Percentiles rank a stretch among this genome's conserved stretches.
Evolutionary conservation across 805 yeast species (phyloP).

Genomic region (Komagataella populi): DNA sequence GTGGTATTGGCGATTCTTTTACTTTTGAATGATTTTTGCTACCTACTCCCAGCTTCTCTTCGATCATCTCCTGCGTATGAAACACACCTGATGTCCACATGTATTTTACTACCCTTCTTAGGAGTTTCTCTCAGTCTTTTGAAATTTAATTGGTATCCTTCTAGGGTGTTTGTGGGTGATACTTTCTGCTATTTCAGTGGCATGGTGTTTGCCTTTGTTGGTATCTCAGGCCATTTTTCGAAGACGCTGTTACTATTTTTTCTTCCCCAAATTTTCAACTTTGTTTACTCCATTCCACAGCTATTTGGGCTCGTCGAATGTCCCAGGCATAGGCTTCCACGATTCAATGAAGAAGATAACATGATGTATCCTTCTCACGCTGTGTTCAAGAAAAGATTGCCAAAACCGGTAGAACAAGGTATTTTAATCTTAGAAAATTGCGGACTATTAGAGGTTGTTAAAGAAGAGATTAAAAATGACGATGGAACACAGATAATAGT

Average conservation of each 20-base stretch:
- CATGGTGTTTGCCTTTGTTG: constrained; percentile 96
- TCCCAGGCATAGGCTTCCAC: constrained; percentile 91
- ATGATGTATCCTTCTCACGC: constrained; percentile 63
- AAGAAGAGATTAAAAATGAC: constrained; percentile 11
- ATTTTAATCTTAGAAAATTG: constrained; percentile 33
- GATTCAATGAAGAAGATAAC: constrained; percentile 53
- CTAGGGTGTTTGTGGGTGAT: constrained; percentile 92
- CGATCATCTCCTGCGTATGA: constrained; percentile 45
- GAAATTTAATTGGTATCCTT: constrained; percentile 81
- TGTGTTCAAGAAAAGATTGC: constrained; percentile 16
- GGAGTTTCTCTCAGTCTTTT: constrained; percentile 74
- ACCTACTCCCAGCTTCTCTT: constrained; percentile 27
- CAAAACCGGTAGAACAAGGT: constrained; percentile 19
- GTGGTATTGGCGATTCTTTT: constrained; percentile 62
- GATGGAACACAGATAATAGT: constrained; percentile 10
- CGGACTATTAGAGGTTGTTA: constrained; percentile 31
- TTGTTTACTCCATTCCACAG: constrained; percentile 87
- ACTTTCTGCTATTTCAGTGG: constrained; percentile 97
- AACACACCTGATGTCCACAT: constrained; percentile 71
- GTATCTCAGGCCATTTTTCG: constrained; percentile 91
- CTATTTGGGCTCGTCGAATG: constrained; percentile 78
- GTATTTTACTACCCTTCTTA: constrained; percentile 71
- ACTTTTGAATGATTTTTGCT: constrained; percentile 64
- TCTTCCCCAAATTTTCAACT: constrained; percentile 84
- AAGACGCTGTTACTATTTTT: constrained; percentile 81